Evolutionary conservation across 2,329 filamentous ascomycete species (phyloP), one percentile per base, ranked within the genome.

Genomic region (Pseudogymnoascus destructans): DNA sequence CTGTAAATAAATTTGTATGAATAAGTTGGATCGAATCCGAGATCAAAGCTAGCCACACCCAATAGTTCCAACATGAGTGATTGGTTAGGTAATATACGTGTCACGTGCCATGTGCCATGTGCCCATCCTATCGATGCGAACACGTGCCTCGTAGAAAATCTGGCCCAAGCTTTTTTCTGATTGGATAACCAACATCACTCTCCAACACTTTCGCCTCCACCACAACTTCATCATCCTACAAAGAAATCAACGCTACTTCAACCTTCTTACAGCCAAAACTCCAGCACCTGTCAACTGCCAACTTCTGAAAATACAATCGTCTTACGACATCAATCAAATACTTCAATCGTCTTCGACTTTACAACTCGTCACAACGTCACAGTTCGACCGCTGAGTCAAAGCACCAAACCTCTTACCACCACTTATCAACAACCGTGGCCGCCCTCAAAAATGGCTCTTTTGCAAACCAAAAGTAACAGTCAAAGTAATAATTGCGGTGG

Each of bases 401-500:
- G 46, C 46, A 52, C 46, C 23, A 52, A 52, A 52, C 46, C 46
- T 6, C 15, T 30, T 52, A 52, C 23, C 42, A 52, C 25, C 46
- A 52, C 46, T 17, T 11, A 57, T 27, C 33, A 30, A 49, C 66
- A 68, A 67, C 59, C 63, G 63, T 70, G 67, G 67, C 66, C 66
- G 67, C 61, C 61, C 32, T 61, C 59, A 49, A 57, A 55, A 68
- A 70, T 70, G 68, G 63, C 68, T 59, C 66, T 67, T 64, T 66
- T 63, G 64, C 67, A 64, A 67, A 68, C 64, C 54, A 61, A 66
- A 58, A 68, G 59, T 64, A 61, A 64, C 62, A 66, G 57, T 79
- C 82, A 79, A 84, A 86, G 82, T 87, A 87, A 79, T 82, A 87
- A 84, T 80, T 80, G 82, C 79, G 81, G 81, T 77, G 79, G 74